phyloP scores from a whole-genome alignment of 257 asterid genomes.

The Solanum sejunctum region DNA sequence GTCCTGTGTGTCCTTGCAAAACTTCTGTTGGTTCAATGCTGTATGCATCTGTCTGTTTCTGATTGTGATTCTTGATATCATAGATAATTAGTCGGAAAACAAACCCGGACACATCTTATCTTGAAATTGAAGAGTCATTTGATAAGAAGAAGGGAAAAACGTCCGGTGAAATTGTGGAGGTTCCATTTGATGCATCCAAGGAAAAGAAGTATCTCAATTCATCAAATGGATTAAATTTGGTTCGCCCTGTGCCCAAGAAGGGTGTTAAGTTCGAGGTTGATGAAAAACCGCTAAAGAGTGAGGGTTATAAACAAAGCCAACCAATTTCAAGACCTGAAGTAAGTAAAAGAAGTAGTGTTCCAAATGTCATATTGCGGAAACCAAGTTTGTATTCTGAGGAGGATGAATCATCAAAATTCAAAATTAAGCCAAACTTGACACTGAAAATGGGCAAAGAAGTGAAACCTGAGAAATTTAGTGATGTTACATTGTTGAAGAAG shows the following conservation, averaged over 20 bases:
- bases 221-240: constrained; percentile 53
- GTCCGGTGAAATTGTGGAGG: constrained; percentile 35
- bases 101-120: constrained; percentile 60
- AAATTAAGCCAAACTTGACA: constrained; percentile 62
- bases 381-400: constrained; percentile 39
- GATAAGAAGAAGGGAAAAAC: constrained; percentile 44
- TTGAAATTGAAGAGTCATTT: constrained; percentile 65
- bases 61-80: constrained; percentile 7
- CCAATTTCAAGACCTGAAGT: constrained; percentile 15
- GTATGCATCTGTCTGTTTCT: background rate
- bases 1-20: background rate
- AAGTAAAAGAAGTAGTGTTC: constrained; percentile 40
- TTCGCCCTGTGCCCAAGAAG: constrained; percentile 60
- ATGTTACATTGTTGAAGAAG: constrained; percentile 63
- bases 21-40: background rate
- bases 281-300: constrained; percentile 18
- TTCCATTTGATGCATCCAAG: constrained; percentile 41
- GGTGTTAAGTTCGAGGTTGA: constrained; percentile 48
- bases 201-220: constrained; percentile 28
- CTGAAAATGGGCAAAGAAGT: constrained; percentile 51
- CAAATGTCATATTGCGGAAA: constrained; percentile 74
- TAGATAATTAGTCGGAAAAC: constrained; percentile 80
- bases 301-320: constrained; percentile 8
- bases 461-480: constrained; percentile 54
- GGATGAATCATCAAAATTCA: constrained; percentile 37